A percentile compares a stretch with the other conserved stretches of the same genome.
Conservation (phyloP, 192 early-diverging fungal species). For the Entophlyctis luteolus region DNA sequence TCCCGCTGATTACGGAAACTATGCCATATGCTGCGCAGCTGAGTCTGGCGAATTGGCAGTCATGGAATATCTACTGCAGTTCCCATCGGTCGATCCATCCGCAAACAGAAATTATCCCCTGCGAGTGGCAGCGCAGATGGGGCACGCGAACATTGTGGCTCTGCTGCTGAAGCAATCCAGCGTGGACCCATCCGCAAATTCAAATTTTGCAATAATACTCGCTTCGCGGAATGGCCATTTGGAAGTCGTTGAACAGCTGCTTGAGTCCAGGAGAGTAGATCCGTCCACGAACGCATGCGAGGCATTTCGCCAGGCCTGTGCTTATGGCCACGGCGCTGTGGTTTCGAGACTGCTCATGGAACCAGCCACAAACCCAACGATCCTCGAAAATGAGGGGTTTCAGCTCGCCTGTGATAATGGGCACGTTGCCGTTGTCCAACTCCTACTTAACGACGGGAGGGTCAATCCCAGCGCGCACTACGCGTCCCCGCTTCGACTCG, state of each 20-base stretch:
- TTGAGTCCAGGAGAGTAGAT: background rate
- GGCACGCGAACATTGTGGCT: conserved; percentile 14
- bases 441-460: background rate
- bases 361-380: background rate
- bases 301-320: background rate
- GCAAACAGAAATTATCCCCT: background rate
- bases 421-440: background rate
- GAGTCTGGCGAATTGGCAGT: background rate
- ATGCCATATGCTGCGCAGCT: background rate
- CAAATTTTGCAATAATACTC: conserved; percentile 10
- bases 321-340: conserved; percentile 21
- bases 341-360: conserved; percentile 22
- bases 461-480: too few species aligned
- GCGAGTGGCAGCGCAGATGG: background rate
- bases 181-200: background rate
- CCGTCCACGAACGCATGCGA: background rate
- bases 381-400: background rate
- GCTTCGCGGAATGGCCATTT: background rate
- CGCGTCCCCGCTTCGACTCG: too few species aligned
- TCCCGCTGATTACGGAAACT: background rate
- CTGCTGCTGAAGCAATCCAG: conserved; percentile 3
- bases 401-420: background rate
- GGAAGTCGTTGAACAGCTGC: background rate
- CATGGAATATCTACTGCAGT: background rate
- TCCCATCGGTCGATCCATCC: background rate